phyloP scores from a whole-genome alignment of 176 grass and related monocot species.

The Oryza australiensis region DNA sequence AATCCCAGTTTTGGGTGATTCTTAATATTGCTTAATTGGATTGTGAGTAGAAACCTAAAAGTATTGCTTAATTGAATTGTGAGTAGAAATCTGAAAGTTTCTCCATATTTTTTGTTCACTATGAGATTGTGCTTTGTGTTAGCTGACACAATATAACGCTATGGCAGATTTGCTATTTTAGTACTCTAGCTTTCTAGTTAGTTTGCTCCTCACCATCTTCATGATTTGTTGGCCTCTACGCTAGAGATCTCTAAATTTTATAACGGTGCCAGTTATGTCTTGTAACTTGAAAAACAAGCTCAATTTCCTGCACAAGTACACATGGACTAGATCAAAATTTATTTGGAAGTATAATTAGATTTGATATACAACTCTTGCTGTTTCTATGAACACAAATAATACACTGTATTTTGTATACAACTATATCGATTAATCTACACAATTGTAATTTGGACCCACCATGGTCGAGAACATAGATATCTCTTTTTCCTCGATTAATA shows the following conservation, averaged over 20 bases:
- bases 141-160: background rate
- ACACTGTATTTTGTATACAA: background rate
- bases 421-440: background rate
- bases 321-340: too few relatives aligned
- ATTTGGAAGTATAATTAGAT: background rate
- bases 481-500: background rate
- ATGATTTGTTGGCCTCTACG: background rate
- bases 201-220: background rate
- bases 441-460: background rate
- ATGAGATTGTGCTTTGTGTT: constrained; percentile 6
- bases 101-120: background rate
- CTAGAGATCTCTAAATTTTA: background rate
- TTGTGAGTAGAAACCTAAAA: background rate
- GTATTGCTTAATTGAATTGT: background rate
- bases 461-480: background rate
- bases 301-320: too few relatives aligned
- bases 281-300: background rate
- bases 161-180: background rate
- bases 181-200: background rate
- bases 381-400: background rate
- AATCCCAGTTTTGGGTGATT: constrained; percentile 3
- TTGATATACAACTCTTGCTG: too few relatives aligned
- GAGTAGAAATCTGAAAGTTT: background rate
- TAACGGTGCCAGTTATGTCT: background rate
- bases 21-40: background rate